These are phyloP conservation scores for Panus rudis DNA, from an alignment of 768 basidiomycete genomes.

Conservation along the genomic window DNA sequence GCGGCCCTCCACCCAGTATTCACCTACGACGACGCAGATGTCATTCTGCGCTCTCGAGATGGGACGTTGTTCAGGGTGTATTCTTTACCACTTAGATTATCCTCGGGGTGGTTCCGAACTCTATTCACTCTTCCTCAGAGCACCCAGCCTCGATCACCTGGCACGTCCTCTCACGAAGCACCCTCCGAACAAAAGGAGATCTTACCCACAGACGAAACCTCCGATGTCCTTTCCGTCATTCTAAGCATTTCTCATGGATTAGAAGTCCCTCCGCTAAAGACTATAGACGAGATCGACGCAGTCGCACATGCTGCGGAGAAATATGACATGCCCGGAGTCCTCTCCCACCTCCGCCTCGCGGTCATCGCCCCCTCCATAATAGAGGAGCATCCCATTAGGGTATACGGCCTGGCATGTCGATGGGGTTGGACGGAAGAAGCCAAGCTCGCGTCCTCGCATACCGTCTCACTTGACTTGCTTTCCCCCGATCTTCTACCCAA, in stretches of 20 bases:
- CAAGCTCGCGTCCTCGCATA: conserved; percentile 33
- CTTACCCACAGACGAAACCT: conserved; percentile 27
- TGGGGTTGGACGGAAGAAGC: conserved; percentile 41
- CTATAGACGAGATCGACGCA: conserved; percentile 35
- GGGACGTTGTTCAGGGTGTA: conserved; percentile 17
- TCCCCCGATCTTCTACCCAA: conserved; percentile 24
- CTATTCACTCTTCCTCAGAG: conserved; percentile 19
- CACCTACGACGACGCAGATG: conserved; percentile 12
- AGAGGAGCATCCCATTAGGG: conserved; percentile 37
- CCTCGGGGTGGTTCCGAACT: conserved; percentile 23
- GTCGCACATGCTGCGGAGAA: conserved; percentile 35
- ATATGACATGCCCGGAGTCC: conserved; percentile 39
- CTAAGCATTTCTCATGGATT: conserved; percentile 36
- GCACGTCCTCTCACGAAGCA: not conserved
- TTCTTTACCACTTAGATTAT: conserved; percentile 14
- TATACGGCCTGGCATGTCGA: conserved; percentile 39
- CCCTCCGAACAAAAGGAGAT: conserved; percentile 5
- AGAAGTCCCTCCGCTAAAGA: conserved; percentile 32
- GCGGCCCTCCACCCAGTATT: conserved; percentile 15
- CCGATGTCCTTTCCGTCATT: conserved; percentile 31
- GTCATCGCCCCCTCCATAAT: conserved; percentile 34
- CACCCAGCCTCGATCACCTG: not conserved
- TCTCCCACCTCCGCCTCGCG: conserved; percentile 35
- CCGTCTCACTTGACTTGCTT: conserved; percentile 34
- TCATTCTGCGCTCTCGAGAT: conserved; percentile 16